Evolutionary conservation across 331 rosid species (phyloP).

Genomic region (Malus hybrid): DNA sequence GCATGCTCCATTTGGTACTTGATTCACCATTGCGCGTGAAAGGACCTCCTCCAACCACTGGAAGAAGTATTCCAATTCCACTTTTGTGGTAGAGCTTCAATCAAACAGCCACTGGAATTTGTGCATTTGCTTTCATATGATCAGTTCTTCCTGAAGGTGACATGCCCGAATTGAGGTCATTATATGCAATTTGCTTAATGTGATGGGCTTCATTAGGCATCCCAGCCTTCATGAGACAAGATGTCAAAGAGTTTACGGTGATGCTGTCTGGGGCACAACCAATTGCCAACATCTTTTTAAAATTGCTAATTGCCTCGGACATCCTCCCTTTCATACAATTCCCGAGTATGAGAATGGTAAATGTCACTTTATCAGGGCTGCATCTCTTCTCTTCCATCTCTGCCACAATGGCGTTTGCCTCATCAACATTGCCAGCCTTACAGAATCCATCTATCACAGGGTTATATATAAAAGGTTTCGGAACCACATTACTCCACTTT

Average conservation of each 20-base stretch:
- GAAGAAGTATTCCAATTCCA: background rate
- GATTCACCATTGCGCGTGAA: background rate
- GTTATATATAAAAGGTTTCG: conserved; percentile 58
- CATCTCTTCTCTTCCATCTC: conserved; percentile 79
- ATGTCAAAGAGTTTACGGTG: conserved; percentile 48
- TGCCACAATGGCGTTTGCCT: conserved; percentile 56
- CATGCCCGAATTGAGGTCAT: conserved; percentile 22
- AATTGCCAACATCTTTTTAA: conserved; percentile 58
- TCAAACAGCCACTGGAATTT: conserved; percentile 38
- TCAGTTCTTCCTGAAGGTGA: conserved; percentile 10
- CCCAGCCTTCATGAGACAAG: conserved; percentile 79
- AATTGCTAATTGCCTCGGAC: conserved; percentile 56
- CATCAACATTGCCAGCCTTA: conserved; percentile 73
- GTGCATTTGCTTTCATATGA: conserved; percentile 26
- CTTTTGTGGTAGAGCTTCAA: conserved; percentile 9
- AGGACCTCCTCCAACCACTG: conserved; percentile 12
- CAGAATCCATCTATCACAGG: conserved; percentile 82
- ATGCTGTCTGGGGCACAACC: conserved; percentile 66
- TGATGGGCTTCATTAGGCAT: conserved; percentile 62
- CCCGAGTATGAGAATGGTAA: conserved; percentile 83
- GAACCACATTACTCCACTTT: conserved; percentile 36
- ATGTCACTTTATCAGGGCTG: conserved; percentile 65
- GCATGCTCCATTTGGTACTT: background rate
- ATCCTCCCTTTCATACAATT: conserved; percentile 86
- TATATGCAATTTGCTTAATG: conserved; percentile 30